Evolutionary conservation across 139 green algal genomes (phyloP).

Genomic region (Micractinium sp.): DNA sequence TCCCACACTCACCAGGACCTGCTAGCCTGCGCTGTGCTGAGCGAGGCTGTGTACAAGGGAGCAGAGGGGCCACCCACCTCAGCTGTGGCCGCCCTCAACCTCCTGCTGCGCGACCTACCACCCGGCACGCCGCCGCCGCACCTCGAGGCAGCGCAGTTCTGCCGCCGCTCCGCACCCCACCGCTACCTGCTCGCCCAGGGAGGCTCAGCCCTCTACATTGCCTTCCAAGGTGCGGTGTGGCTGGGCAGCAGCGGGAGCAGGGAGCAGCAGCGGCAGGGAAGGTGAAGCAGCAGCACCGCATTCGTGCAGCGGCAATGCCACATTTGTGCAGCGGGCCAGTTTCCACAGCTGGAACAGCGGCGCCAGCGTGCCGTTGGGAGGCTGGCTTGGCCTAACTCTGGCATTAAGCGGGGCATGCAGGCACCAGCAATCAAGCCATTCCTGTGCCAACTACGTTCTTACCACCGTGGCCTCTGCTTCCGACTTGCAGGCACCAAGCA

Average conservation of each 20-base stretch:
- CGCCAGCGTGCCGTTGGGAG: too few species aligned
- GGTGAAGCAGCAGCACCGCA: too few species aligned
- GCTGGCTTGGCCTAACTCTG: too few species aligned
- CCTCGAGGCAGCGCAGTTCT: constrained; percentile 20
- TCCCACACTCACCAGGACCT: neutral
- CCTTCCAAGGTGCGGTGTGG: neutral
- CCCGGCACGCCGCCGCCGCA: neutral
- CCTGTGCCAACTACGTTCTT: too few species aligned
- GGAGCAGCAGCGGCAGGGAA: too few species aligned
- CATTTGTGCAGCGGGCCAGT: too few species aligned
- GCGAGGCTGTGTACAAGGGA: constrained; percentile 32
- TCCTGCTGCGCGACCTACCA: constrained; percentile 15
- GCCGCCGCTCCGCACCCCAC: constrained; percentile 8
- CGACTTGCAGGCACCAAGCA: constrained; percentile 42
- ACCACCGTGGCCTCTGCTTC: neutral
- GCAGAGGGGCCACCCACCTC: neutral
- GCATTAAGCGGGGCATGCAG: too few species aligned
- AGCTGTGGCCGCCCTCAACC: neutral
- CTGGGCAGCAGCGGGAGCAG: too few species aligned
- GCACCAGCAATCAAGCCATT: too few species aligned
- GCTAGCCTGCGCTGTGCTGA: constrained; percentile 14
- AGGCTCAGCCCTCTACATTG: neutral
- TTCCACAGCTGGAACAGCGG: too few species aligned
- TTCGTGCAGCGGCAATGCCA: too few species aligned
- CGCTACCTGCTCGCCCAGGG: constrained; percentile 11